Evolutionary conservation across 257 asterid species (phyloP).

Genomic region (Solanum gandarillasii): DNA sequence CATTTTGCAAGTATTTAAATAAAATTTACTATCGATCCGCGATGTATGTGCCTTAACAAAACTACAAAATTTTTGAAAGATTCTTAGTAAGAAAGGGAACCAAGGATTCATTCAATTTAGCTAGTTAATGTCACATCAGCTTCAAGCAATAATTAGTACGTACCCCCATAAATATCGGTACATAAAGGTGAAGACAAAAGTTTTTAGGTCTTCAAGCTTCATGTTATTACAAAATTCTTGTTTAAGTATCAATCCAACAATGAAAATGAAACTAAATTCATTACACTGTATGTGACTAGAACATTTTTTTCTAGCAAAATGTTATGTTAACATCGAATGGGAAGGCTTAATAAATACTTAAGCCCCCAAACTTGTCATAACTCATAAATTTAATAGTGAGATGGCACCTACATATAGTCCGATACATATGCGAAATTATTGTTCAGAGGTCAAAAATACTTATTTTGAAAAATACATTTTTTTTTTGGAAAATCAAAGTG

Average conservation of each 20-base stretch:
- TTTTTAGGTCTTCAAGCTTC: not conserved
- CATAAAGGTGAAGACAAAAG: not conserved
- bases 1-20: not conserved
- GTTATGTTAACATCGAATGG: not conserved
- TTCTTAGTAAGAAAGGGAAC: not conserved
- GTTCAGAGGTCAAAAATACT: too few relatives aligned
- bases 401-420: too few relatives aligned
- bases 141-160: not conserved
- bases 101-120: not conserved
- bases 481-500: too few relatives aligned
- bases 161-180: not conserved
- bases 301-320: not conserved
- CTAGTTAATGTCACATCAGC: not conserved
- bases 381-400: too few relatives aligned
- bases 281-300: not conserved
- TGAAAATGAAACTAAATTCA: not conserved
- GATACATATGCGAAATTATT: too few relatives aligned
- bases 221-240: not conserved
- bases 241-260: not conserved
- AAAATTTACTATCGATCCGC: not conserved
- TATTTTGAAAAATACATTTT: too few relatives aligned
- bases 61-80: not conserved
- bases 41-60: not conserved
- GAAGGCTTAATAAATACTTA: too few relatives aligned
- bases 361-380: too few relatives aligned